Evolutionary conservation across 495 filamentous ascomycete species (phyloP).

Genomic region (Friedmanniomyces simplex): DNA sequence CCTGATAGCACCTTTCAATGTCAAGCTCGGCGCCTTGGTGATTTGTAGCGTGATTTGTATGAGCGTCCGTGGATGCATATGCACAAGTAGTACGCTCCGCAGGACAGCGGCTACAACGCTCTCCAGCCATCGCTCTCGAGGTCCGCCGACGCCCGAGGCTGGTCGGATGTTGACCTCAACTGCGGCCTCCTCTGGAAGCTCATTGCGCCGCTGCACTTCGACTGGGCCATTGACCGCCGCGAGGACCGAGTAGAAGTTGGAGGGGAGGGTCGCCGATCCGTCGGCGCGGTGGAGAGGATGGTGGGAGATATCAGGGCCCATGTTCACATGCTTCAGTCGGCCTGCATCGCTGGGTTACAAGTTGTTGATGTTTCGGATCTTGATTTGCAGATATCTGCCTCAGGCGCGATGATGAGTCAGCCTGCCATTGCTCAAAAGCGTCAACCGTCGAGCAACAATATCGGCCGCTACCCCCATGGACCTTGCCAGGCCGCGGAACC

Average conservation of each 20-base stretch:
- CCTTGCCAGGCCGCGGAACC: background rate
- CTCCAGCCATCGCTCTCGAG: constrained; percentile 63
- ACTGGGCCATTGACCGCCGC: constrained; percentile 87
- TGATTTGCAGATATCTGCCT: too few species aligned
- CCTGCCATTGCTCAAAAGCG: too few species aligned
- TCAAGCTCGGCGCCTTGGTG: constrained; percentile 33
- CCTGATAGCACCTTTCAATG: background rate
- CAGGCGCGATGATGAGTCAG: too few species aligned
- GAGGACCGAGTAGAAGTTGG: constrained; percentile 68
- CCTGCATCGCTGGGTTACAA: too few species aligned
- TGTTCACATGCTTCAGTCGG: background rate
- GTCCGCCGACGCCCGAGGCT: constrained; percentile 70
- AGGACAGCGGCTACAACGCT: constrained; percentile 56
- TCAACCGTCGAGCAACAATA: too few species aligned
- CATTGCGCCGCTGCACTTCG: constrained; percentile 76
- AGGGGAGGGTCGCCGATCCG: constrained; percentile 75
- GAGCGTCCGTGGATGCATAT: constrained; percentile 56
- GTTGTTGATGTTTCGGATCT: too few species aligned
- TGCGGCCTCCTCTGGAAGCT: constrained; percentile 78
- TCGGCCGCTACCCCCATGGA: too few species aligned
- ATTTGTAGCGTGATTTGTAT: constrained; percentile 65
- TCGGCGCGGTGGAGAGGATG: constrained; percentile 57
- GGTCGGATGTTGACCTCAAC: constrained; percentile 87
- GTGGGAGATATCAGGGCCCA: constrained; percentile 6
- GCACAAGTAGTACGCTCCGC: constrained; percentile 55